phyloP scores from a whole-genome alignment of 805 yeast genomes.

The Wickerhamomyces chaumierensis region DNA sequence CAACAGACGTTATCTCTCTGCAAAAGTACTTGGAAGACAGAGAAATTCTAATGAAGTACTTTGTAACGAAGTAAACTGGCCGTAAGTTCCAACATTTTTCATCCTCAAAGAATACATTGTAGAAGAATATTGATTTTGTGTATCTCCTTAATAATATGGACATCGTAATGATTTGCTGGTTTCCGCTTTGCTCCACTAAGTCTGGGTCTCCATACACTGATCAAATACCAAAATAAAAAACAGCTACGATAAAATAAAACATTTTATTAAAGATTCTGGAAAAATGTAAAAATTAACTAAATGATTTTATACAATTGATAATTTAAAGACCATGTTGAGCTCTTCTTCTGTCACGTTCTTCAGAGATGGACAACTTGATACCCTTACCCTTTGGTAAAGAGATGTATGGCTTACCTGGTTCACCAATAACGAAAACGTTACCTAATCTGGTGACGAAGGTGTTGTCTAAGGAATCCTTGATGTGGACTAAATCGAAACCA shows the following conservation, averaged over 20 bases:
- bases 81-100: too few species aligned
- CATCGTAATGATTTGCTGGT: too few species aligned
- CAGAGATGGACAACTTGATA: slow-evolving; percentile 89
- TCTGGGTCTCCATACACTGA: too few species aligned
- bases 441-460: slow-evolving; percentile 88
- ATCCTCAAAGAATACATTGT: too few species aligned
- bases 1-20: background rate
- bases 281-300: background rate
- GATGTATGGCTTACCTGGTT: slow-evolving; percentile 88
- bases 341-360: slow-evolving; percentile 98
- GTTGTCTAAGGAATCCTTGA: slow-evolving; percentile 92
- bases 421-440: slow-evolving; percentile 92
- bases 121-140: too few species aligned
- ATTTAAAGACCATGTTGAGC: slow-evolving; percentile 36
- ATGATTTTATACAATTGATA: background rate
- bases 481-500: slow-evolving; percentile 95
- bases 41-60: background rate
- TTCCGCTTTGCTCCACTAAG: too few species aligned
- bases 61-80: background rate
- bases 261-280: background rate
- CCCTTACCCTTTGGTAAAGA: slow-evolving; percentile 99
- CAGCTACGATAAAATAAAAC: too few species aligned
- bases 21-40: background rate
- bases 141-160: too few species aligned
- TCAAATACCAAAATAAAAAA: too few species aligned